Evolutionary conservation across 1,139 yeast species (phyloP).

Genomic region (Nadsonia starkeyi-henricii): DNA sequence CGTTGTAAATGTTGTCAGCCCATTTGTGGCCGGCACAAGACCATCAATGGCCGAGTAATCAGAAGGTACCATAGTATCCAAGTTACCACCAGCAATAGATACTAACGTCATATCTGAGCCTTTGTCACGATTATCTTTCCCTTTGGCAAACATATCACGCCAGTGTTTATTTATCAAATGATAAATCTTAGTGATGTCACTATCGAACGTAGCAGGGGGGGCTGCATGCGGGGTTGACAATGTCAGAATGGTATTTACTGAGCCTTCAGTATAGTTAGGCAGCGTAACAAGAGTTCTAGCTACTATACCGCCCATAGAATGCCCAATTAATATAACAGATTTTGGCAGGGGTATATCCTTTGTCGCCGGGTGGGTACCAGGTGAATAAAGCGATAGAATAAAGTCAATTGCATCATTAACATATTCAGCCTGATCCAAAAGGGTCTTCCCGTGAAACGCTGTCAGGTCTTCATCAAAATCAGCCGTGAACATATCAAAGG

Average conservation of each 20-base stretch:
- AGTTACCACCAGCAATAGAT: constrained; percentile 85
- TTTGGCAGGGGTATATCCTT: constrained; percentile 28
- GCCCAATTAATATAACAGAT: constrained; percentile 74
- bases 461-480: constrained; percentile 94
- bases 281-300: constrained; percentile 68
- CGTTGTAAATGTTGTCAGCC: constrained; percentile 71
- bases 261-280: constrained; percentile 55
- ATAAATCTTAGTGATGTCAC: constrained; percentile 66
- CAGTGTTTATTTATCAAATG: constrained; percentile 67
- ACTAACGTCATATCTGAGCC: constrained; percentile 23
- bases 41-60: constrained; percentile 76
- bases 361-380: constrained; percentile 3
- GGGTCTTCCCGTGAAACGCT: constrained; percentile 88
- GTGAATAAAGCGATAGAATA: constrained; percentile 50
- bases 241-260: constrained; percentile 76
- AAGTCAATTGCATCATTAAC: constrained; percentile 74
- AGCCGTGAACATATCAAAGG: constrained; percentile 68
- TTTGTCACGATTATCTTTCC: constrained; percentile 17
- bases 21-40: constrained; percentile 57
- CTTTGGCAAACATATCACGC: constrained; percentile 40
- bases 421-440: constrained; percentile 89
- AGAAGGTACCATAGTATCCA: constrained; percentile 78
- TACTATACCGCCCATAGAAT: constrained; percentile 96
- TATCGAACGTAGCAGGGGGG: constrained; percentile 92
- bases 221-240: constrained; percentile 88